Evolutionary conservation across 1,139 yeast species (phyloP).

Genomic region (Maudiozyma humilis): DNA sequence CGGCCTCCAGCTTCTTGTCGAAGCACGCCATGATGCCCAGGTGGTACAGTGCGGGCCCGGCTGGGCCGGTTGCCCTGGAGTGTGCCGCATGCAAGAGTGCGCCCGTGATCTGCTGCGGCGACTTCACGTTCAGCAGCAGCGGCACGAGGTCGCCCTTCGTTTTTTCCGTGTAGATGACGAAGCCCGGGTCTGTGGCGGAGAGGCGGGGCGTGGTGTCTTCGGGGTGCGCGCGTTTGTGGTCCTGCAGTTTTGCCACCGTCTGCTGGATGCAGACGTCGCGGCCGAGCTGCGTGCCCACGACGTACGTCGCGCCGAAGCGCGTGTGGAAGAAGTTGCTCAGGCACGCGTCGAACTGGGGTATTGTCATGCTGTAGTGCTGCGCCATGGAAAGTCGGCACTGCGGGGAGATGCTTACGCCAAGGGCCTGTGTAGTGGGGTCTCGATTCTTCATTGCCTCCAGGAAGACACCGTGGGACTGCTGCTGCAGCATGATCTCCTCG

Average conservation of each 20-base stretch:
- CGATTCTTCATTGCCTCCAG: slow-evolving; percentile 35
- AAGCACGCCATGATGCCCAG: slow-evolving; percentile 92
- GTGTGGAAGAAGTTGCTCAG: slow-evolving; percentile 50
- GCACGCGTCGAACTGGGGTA: slow-evolving; percentile 53
- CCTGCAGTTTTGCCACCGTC: slow-evolving; percentile 45
- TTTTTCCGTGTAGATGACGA: slow-evolving; percentile 93
- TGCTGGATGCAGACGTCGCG: slow-evolving; percentile 60
- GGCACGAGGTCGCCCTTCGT: slow-evolving; percentile 82
- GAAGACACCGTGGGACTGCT: slow-evolving; percentile 80
- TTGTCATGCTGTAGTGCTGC: slow-evolving; percentile 47
- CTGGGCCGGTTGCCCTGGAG: slow-evolving; percentile 10
- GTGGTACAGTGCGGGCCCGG: slow-evolving; percentile 57
- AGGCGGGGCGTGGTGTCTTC: slow-evolving; percentile 29
- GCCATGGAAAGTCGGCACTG: slow-evolving; percentile 82
- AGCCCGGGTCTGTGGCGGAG: slow-evolving; percentile 85
- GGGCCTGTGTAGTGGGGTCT: slow-evolving; percentile 33
- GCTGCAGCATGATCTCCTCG: slow-evolving; percentile 83
- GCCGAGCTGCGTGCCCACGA: slow-evolving; percentile 82
- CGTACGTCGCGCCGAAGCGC: slow-evolving; percentile 59
- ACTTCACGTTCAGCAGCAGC: slow-evolving; percentile 54
- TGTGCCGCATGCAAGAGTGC: slow-evolving; percentile 46
- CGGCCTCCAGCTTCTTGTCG: slow-evolving; percentile 91
- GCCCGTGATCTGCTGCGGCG: slow-evolving; percentile 94
- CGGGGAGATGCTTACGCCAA: slow-evolving; percentile 77
- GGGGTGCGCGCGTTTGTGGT: slow-evolving; percentile 18